Evolutionary conservation across 225 moss, liverwort and hornwort species (phyloP).

Genomic region (Rhytidiadelphus loreus): DNA sequence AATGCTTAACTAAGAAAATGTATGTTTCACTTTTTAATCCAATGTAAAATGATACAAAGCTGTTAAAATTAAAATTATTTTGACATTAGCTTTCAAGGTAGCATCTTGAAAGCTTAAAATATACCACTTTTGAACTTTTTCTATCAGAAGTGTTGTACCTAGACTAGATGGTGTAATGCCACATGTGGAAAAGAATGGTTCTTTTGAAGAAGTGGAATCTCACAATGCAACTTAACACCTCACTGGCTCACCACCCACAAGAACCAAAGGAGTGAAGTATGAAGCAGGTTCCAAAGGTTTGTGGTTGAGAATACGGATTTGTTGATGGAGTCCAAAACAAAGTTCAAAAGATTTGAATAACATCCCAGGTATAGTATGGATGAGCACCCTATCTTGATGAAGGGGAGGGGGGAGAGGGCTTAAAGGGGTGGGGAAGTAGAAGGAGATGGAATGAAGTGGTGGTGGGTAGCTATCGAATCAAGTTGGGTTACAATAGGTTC

Average conservation of each 20-base stretch:
- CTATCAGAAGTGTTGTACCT: fast-evolving
- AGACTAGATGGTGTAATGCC: fast-evolving
- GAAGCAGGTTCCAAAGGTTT: fast-evolving
- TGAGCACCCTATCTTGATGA: fast-evolving
- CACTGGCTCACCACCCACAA: fast-evolving
- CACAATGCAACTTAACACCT: neutral
- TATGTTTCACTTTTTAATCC: fast-evolving
- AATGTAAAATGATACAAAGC: neutral
- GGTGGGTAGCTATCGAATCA: too few species aligned
- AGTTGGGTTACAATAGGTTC: too few species aligned
- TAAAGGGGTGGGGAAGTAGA: too few species aligned
- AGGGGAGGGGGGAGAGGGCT: too few species aligned
- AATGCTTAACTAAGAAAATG: neutral
- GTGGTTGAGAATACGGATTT: fast-evolving
- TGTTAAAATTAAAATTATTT: neutral
- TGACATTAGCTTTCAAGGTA: neutral
- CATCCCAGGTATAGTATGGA: too few species aligned
- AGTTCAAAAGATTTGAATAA: neutral
- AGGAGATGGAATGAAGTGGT: too few species aligned
- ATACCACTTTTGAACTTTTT: too few species aligned
- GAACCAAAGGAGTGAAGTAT: neutral
- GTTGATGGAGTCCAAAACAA: neutral
- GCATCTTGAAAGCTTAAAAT: neutral
- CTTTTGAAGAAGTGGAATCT: neutral
- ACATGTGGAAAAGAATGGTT: neutral